phyloP scores from a whole-genome alignment of 75 land plant genomes.

The Selaginella tamariscina region DNA sequence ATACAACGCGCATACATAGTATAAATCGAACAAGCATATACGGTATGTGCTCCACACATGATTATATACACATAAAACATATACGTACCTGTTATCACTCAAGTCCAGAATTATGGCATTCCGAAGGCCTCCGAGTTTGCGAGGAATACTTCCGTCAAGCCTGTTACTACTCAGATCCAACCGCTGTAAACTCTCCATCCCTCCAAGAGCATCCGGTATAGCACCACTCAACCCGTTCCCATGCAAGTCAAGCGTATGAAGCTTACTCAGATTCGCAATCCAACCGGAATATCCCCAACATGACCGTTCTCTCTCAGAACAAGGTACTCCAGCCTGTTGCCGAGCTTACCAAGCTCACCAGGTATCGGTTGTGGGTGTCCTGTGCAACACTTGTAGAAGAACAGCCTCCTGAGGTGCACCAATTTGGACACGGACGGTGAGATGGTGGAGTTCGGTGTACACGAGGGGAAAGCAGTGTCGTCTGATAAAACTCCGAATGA shows the following conservation, averaged over 20 bases:
- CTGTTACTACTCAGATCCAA: slow-evolving; percentile 3
- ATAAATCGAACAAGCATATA: too few relatives aligned
- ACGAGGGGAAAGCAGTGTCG: slow-evolving; percentile 85
- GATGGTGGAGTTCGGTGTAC: slow-evolving; percentile 39
- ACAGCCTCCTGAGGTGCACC: slow-evolving; percentile 46
- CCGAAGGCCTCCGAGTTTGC: slow-evolving; percentile 12
- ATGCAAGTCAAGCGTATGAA: slow-evolving; percentile 50
- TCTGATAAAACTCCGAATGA: slow-evolving; percentile 85
- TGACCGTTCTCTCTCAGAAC: slow-evolving; percentile 80
- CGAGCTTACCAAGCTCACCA: slow-evolving; percentile 43
- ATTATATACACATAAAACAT: too few relatives aligned
- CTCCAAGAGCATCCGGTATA: slow-evolving; percentile 3
- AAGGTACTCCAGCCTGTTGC: slow-evolving; percentile 38
- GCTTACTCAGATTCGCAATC: slow-evolving; percentile 45
- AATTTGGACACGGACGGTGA: slow-evolving; percentile 58
- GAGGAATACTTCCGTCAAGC: slow-evolving; percentile 33
- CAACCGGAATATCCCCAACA: slow-evolving; percentile 53
- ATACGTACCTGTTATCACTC: slow-evolving; percentile 12
- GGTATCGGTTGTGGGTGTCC: slow-evolving; percentile 67
- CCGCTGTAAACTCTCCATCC: not conserved
- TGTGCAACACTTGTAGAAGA: slow-evolving; percentile 74
- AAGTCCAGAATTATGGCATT: slow-evolving; percentile 4
- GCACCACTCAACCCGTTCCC: not conserved
- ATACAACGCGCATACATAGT: too few relatives aligned
- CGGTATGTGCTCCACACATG: too few relatives aligned